A percentile compares a stretch with the other conserved stretches of the same genome.
These are phyloP conservation scores for Dichotomocladium elegans DNA, from an alignment of 371 early-diverging fungal genomes.

Conservation along the genomic window DNA sequence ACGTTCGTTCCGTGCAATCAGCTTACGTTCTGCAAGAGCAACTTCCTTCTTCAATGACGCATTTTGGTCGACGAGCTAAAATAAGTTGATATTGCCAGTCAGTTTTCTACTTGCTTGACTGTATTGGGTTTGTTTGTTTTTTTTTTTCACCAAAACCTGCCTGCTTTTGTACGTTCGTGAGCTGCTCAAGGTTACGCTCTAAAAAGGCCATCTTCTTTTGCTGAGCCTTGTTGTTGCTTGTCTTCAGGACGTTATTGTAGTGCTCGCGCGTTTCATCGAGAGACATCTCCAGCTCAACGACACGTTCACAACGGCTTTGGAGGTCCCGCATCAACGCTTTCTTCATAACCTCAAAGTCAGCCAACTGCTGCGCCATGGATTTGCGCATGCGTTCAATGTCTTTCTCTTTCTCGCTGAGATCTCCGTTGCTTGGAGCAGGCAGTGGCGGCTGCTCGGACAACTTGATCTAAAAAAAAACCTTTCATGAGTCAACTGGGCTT, in stretches of 20 bases:
- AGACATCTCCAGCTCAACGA: constrained; percentile 90
- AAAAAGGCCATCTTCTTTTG: constrained; percentile 94
- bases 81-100: neutral
- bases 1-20: constrained; percentile 88
- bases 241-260: constrained; percentile 78
- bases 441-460: constrained; percentile 18
- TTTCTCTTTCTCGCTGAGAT: constrained; percentile 59
- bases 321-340: constrained; percentile 94
- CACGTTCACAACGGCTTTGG: constrained; percentile 93
- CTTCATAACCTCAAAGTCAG: constrained; percentile 95
- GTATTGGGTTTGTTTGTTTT: neutral
- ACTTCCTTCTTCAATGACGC: constrained; percentile 89
- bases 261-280: constrained; percentile 91
- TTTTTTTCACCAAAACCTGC: constrained; percentile 28
- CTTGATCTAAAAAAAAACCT: constrained; percentile 12
- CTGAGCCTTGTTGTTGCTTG: constrained; percentile 79
- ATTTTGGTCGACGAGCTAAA: constrained; percentile 89
- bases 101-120: neutral
- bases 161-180: constrained; percentile 90
- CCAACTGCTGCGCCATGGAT: constrained; percentile 86
- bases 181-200: constrained; percentile 93
- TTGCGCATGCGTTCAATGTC: constrained; percentile 86
- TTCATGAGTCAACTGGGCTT: neutral
- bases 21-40: constrained; percentile 85
- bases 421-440: neutral